phyloP scores from a whole-genome alignment of 352 stramenopile genomes.

The Phytophthora syringae region DNA sequence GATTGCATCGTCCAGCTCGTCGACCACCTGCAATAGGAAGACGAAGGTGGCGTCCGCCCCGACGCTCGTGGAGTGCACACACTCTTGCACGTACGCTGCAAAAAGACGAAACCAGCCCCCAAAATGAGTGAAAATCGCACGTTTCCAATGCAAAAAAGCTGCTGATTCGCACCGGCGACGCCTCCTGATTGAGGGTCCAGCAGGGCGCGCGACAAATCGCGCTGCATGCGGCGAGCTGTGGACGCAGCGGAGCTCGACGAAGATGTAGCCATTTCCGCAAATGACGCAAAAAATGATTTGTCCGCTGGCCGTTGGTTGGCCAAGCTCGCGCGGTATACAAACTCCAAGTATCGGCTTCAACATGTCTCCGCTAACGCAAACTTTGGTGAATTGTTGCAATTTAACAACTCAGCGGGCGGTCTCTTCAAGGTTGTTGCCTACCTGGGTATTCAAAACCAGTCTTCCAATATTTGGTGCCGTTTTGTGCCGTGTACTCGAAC shows the following conservation, averaged over 20 bases:
- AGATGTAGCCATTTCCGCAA: slow-evolving; percentile 24
- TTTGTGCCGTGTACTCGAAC: too few species aligned
- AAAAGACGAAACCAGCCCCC: not conserved
- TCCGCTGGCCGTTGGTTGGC: slow-evolving; percentile 15
- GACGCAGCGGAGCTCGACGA: slow-evolving; percentile 4
- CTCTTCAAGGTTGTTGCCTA: too few species aligned
- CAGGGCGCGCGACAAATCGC: slow-evolving; percentile 39
- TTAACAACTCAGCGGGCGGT: too few species aligned
- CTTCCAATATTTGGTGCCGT: too few species aligned
- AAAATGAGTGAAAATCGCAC: not conserved
- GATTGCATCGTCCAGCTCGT: slow-evolving; percentile 67
- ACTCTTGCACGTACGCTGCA: slow-evolving; percentile 73
- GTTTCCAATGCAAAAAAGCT: not conserved
- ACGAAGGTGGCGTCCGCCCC: slow-evolving; percentile 60
- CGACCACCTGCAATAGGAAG: slow-evolving; percentile 71
- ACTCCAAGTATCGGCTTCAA: slow-evolving; percentile 25
- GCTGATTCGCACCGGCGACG: slow-evolving; percentile 29
- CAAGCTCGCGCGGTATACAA: slow-evolving; percentile 20
- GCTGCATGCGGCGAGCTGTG: slow-evolving; percentile 25
- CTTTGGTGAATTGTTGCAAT: too few species aligned
- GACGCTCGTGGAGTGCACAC: slow-evolving; percentile 74
- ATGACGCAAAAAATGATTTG: slow-evolving; percentile 23
- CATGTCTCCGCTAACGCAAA: slow-evolving; percentile 25
- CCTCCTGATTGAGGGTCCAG: slow-evolving; percentile 34
- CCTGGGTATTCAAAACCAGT: too few species aligned